A percentile compares a stretch with the other conserved stretches of the same genome.
phyloP scores from a whole-genome alignment of 2,329 filamentous ascomycete genomes.

The Fusarium tanahbumbuense region DNA sequence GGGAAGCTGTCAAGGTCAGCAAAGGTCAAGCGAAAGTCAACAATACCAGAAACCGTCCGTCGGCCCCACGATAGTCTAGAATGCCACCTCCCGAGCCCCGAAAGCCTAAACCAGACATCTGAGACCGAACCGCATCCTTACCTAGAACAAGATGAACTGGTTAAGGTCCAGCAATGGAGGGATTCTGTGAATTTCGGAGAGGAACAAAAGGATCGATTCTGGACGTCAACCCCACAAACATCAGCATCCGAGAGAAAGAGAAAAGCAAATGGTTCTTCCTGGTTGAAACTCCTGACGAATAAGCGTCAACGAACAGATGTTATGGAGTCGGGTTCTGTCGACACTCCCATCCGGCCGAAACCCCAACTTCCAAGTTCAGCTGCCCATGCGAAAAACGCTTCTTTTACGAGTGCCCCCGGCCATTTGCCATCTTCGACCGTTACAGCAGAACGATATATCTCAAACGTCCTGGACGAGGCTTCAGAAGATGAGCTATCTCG shows the following conservation, averaged over 20 bases:
- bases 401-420: constrained; percentile 39
- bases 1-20: constrained; percentile 29
- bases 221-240: constrained; percentile 33
- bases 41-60: constrained; percentile 33
- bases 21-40: constrained; percentile 24
- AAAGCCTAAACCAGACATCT: constrained; percentile 53
- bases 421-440: constrained; percentile 28
- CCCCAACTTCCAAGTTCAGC: constrained; percentile 4
- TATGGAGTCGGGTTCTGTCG: constrained; percentile 36
- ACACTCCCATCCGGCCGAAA: constrained; percentile 35
- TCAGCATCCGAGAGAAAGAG: constrained; percentile 41
- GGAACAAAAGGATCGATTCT: constrained; percentile 37
- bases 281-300: constrained; percentile 48
- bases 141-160: constrained; percentile 49
- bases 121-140: constrained; percentile 46
- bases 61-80: constrained; percentile 40
- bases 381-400: constrained; percentile 16
- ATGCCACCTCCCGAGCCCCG: constrained; percentile 58
- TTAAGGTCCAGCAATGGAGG: constrained; percentile 51
- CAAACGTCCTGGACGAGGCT: neutral
- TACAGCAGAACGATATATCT: constrained; percentile 5
- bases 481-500: constrained; percentile 33
- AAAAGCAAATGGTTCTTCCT: constrained; percentile 46
- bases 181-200: constrained; percentile 31
- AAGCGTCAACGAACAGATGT: constrained; percentile 47